Base-by-base conservation (phyloP, 2,329 filamentous ascomycete genomes). In the Tolypocladium tropicale region DNA sequence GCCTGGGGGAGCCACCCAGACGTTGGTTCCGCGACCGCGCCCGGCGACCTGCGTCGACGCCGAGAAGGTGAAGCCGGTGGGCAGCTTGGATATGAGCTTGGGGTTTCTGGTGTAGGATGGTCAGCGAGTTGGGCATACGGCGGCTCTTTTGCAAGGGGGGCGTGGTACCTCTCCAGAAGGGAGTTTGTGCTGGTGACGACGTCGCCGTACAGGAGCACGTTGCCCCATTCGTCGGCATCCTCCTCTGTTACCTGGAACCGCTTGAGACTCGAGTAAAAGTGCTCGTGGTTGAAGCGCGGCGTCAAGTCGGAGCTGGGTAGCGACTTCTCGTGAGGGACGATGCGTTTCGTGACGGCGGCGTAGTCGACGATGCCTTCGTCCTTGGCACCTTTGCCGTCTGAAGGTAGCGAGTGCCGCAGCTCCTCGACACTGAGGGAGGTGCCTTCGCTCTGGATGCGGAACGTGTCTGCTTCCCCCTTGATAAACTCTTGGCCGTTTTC, bases 101-200 rank as follows among this genome's bases (percentile, higher is more conserved):
- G 84, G 82, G 67, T 99, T 99, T 64, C 86, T 89, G 56, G 0
- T 23, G 14, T 2, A 7, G 52, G 6, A 59, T 54, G n/a, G 52
- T 59, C 14, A 60, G 53, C 50, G 6, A 39, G 25, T 10, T 12
- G 32, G 3, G 12, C 23, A 2, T 14, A 25, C 10, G 21, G 32
- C 1, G 18, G 14, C 32, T 9, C 10, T n/a, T n/a, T n/a, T n/a
- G n/a, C n/a, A n/a, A 55, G n/a, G 7, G 9, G 12, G 30, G 0
- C 0, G 2, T 63, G 73, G 60, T 70, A 89, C 87, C 94, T 96
- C 65, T 97, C 94, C 7, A 96, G 79, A 6, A 97, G 77, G 0
- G 92, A 96, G 72, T 93, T 96, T 32, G 94, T 99, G 68, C 90
- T 95, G 3, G 93, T 96, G 18, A 96, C 79, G 7, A 96, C 90